phyloP scores from a whole-genome alignment of 2,329 filamentous ascomycete species.

The Monilinia fructigena region DNA sequence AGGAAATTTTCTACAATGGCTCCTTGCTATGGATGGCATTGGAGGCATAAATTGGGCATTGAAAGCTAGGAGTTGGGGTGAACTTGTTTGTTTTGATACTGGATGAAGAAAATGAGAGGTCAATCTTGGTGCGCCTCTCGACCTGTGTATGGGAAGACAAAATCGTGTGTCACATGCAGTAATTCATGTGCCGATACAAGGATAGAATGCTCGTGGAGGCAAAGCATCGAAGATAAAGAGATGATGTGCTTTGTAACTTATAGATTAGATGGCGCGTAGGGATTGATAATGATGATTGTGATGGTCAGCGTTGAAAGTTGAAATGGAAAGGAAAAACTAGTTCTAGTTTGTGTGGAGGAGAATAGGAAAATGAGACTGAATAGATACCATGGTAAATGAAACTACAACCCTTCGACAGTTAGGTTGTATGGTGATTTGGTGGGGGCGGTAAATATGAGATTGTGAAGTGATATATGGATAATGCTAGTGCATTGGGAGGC shows the following conservation, averaged over 20 bases:
- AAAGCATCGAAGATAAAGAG: neutral
- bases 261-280: neutral
- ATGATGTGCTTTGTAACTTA: slow-evolving; percentile 13
- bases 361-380: neutral
- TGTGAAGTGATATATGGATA: neutral
- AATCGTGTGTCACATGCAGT: neutral
- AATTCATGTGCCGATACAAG: neutral
- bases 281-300: slow-evolving; percentile 3
- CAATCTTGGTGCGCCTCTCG: neutral
- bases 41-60: slow-evolving; percentile 14
- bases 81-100: slow-evolving; percentile 7
- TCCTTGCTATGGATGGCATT: neutral
- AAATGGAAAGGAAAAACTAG: slow-evolving; percentile 1
- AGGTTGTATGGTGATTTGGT: neutral
- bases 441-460: neutral
- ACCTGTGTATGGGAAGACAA: neutral
- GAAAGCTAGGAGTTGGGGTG: slow-evolving; percentile 17
- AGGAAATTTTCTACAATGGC: neutral
- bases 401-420: neutral
- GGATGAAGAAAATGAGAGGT: neutral
- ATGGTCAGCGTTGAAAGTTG: slow-evolving; percentile 1
- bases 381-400: slow-evolving; percentile 7
- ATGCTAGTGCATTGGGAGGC: too few species aligned
- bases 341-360: neutral
- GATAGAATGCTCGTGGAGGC: neutral